These are phyloP conservation scores for Apiosordaria backusii DNA, from an alignment of 495 filamentous ascomycete species.

Conservation along the genomic window DNA sequence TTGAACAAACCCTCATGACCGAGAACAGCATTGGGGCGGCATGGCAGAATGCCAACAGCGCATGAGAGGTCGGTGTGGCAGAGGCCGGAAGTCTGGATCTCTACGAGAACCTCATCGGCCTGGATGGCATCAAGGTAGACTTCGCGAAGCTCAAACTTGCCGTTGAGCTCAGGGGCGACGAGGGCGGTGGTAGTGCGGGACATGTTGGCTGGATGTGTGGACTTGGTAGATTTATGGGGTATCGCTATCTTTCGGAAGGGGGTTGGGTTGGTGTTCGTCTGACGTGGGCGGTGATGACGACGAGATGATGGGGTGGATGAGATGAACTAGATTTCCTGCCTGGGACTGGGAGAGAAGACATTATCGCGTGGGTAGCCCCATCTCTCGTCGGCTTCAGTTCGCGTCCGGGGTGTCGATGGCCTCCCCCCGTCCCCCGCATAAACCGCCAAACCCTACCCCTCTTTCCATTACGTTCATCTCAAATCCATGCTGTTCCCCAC, in stretches of 20 bases:
- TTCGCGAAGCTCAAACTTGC: conserved; percentile 24
- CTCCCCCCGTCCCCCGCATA: conserved; percentile 1
- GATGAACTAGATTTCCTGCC: background rate
- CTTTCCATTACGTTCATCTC: background rate
- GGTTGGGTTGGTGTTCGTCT: background rate
- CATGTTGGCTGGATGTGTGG: conserved; percentile 7
- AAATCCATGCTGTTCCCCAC: background rate
- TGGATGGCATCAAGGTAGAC: conserved; percentile 28
- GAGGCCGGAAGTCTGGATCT: conserved; percentile 70
- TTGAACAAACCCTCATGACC: conserved; percentile 61
- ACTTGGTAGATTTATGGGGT: background rate
- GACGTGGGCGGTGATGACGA: no score
- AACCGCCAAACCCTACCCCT: background rate
- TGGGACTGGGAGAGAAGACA: background rate
- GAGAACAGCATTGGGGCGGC: conserved; percentile 60
- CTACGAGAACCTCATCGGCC: conserved; percentile 68
- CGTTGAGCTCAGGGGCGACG: conserved; percentile 28
- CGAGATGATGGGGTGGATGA: no score
- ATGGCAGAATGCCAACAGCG: conserved; percentile 35
- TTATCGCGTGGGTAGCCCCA: conserved; percentile 2
- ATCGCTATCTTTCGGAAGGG: background rate
- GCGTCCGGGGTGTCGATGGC: background rate
- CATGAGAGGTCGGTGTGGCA: conserved; percentile 68
- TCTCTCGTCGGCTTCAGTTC: background rate
- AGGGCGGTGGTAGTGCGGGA: conserved; percentile 30